A percentile compares a stretch with the other conserved stretches of the same genome.
Conservation (phyloP, 2,329 filamentous ascomycete species). For the Biscogniauxia marginata region DNA sequence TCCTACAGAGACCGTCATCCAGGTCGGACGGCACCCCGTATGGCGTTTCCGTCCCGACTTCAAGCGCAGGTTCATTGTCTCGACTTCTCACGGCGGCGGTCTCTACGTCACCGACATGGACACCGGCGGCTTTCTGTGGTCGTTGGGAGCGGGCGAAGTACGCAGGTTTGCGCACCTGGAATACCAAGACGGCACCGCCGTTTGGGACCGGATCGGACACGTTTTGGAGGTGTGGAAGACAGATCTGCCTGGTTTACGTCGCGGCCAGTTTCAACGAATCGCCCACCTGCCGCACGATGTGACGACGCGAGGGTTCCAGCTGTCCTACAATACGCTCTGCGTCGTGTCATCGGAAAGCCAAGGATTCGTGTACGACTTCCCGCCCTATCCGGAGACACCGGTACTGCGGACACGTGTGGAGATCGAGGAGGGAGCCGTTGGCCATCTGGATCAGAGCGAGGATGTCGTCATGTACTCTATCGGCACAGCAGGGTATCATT, state of each 20-base stretch:
- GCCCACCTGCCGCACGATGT: constrained; percentile 41
- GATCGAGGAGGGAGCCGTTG: constrained; percentile 41
- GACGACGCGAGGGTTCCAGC: constrained; percentile 44
- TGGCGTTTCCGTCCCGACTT: constrained; percentile 48
- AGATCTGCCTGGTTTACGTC: constrained; percentile 31
- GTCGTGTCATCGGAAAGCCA: constrained; percentile 43
- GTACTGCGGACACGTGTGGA: constrained; percentile 33
- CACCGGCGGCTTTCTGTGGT: constrained; percentile 39
- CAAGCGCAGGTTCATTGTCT: constrained; percentile 43
- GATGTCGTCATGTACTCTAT: constrained; percentile 44
- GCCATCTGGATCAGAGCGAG: constrained; percentile 42
- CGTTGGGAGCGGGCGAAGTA: constrained; percentile 31
- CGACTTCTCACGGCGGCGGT: constrained; percentile 44
- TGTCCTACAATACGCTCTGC: constrained; percentile 42
- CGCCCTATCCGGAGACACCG: constrained; percentile 28
- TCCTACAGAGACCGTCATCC: constrained; percentile 38
- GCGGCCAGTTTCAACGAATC: constrained; percentile 40
- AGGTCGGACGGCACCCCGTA: constrained; percentile 39
- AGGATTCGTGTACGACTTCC: constrained; percentile 45
- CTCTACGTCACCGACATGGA: constrained; percentile 47
- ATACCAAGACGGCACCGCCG: constrained; percentile 44
- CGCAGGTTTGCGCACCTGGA: constrained; percentile 45
- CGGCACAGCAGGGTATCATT: constrained; percentile 40
- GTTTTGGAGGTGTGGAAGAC: constrained; percentile 45
- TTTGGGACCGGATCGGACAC: constrained; percentile 44